Base-by-base conservation (phyloP, 2,329 filamentous ascomycete genomes). In the Xylaria multiplex region DNA sequence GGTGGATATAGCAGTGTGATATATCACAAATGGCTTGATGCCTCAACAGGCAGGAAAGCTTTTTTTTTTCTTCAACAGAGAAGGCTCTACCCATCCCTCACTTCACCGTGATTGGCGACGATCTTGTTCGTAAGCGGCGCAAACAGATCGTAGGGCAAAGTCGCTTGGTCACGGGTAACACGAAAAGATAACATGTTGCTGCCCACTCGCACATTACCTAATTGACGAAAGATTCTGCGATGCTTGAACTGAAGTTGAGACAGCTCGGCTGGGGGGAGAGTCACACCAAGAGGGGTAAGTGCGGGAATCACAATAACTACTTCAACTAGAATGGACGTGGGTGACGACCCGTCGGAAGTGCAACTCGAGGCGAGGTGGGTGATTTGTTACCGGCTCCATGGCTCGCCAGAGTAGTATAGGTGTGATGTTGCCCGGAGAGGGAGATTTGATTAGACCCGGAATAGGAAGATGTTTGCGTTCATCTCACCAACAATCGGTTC, bases 381-480 rank as follows among this genome's bases (percentile, higher is more conserved):
- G 66, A 60, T 65, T 49, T 57, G 46, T 53, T 63, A 37, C 58
- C 40, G 50, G 30, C 55, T 45, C 49, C 24, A 62, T 66, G 50
- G 66, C 40, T 52, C 48, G 42, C 42, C 5, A 48, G 45, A 66
- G 35, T 8, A 19, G 19, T 19, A 19, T 19, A n/a, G 43, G 8
- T 50, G 24, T 35, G 55, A 42, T 53, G 32, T 52, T 49, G 54
- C 22, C 49, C 37, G 35, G 35, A 45, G 19, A 50, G 16, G 16
- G 24, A 56, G 55, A 22, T 8, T 46, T 52, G 56, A 45, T 32
- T 24, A 63, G 49, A 49, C 54, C 56, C n/a, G 56, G 22, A 42
- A 30, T 19, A 24, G 59, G 59, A 42, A 62, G 35, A 50, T 40
- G 40, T 58, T 59, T 14, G 24, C 43, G 22, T 22, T 35, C 35